Percentiles rank a stretch among this genome's conserved stretches.
phyloP scores from a whole-genome alignment of 768 basidiomycete species.

The Lactarius psammicola region DNA sequence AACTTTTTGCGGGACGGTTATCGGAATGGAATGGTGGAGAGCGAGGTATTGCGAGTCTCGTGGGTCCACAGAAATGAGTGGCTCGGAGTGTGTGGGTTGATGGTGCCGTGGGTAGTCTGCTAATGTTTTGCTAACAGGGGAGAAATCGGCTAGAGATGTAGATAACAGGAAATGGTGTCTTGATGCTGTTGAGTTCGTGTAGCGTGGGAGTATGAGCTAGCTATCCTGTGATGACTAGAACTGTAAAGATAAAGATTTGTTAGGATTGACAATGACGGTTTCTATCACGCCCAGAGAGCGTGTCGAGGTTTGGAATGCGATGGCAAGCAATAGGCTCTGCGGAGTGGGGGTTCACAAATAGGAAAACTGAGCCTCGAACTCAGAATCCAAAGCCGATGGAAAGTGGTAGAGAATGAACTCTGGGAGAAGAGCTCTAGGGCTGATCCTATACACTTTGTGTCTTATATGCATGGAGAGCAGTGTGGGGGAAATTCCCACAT shows the following conservation, averaged over 20 bases:
- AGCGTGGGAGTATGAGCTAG: neutral
- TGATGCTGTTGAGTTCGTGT: neutral
- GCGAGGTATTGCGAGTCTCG: neutral
- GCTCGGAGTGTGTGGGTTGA: neutral
- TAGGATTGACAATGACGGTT: too few species aligned
- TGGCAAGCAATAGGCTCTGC: neutral
- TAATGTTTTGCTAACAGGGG: neutral
- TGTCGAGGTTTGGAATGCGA: neutral
- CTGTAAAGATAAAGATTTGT: neutral
- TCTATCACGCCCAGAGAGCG: too few species aligned
- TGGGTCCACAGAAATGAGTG: neutral
- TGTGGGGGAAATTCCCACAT: too few species aligned
- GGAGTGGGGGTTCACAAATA: too few species aligned
- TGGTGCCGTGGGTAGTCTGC: neutral
- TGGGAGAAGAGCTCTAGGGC: too few species aligned
- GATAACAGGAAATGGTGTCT: neutral
- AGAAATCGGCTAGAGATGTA: neutral
- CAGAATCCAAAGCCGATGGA: too few species aligned
- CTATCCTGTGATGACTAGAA: neutral
- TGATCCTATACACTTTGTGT: too few species aligned
- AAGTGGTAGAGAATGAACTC: too few species aligned
- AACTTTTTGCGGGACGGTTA: rapidly evolving
- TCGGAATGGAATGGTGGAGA: neutral
- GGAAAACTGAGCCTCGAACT: too few species aligned
- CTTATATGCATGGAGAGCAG: too few species aligned